phyloP scores from a whole-genome alignment of 768 basidiomycete genomes.

The Multifurca ochricompacta region DNA sequence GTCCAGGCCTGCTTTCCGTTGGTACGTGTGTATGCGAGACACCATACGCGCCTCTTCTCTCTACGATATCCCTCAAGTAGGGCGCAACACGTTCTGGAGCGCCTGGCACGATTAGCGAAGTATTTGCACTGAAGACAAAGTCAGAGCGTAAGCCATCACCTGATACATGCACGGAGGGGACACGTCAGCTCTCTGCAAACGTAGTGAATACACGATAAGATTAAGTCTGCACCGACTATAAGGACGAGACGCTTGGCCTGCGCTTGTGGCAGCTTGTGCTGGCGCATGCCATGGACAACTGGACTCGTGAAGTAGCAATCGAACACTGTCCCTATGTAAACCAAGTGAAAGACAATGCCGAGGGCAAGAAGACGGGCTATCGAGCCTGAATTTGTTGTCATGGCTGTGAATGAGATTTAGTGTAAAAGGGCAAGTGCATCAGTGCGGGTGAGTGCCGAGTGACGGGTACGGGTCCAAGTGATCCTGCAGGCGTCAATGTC shows the following conservation, averaged over 20 bases:
- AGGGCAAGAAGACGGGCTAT: conserved; percentile 42
- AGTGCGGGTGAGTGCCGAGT: no score
- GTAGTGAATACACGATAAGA: neutral
- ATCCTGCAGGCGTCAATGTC: no score
- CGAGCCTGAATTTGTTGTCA: conserved; percentile 10
- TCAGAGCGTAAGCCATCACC: conserved; percentile 84
- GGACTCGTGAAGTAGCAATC: conserved; percentile 87
- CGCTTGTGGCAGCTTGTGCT: conserved; percentile 37
- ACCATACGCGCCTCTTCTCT: conserved; percentile 68
- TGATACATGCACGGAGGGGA: conserved; percentile 24
- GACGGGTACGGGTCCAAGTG: no score
- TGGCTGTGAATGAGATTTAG: neutral
- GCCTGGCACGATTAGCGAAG: conserved; percentile 45
- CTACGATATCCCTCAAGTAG: conserved; percentile 58
- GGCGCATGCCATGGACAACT: conserved; percentile 70
- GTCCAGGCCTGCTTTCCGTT: conserved; percentile 82
- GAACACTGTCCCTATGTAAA: conserved; percentile 66
- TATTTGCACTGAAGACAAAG: conserved; percentile 57
- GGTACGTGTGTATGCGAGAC: conserved; percentile 82
- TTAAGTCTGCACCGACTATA: conserved; percentile 53
- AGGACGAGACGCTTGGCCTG: conserved; percentile 70
- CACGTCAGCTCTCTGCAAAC: neutral
- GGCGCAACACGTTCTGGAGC: conserved; percentile 63
- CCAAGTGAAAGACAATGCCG: conserved; percentile 66
- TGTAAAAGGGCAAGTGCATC: neutral